These are phyloP conservation scores for Mycena filopes DNA, from an alignment of 768 basidiomycete genomes.

Conservation along the genomic window DNA sequence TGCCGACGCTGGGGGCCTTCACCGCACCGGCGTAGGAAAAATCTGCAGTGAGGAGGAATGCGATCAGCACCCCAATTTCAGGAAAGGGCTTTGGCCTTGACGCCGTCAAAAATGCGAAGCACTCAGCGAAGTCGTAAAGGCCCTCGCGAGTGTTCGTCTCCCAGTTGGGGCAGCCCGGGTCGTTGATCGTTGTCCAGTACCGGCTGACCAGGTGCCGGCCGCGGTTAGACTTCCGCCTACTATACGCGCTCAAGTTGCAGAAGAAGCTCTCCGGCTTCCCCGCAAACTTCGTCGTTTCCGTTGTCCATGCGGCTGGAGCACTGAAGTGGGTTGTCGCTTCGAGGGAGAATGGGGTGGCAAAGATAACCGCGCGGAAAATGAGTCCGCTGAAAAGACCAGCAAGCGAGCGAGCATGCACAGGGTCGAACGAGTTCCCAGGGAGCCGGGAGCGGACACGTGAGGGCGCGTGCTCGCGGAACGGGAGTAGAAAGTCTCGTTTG, in stretches of 20 bases:
- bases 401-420: not conserved
- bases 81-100: not conserved
- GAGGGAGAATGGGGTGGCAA: not conserved
- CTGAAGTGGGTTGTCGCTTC: not conserved
- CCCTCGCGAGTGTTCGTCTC: not conserved
- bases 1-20: not conserved
- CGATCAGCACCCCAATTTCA: not conserved
- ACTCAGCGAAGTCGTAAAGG: not conserved
- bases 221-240: conserved; percentile 1
- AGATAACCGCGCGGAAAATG: not conserved
- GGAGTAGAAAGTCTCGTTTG: not conserved
- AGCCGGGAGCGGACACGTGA: not conserved
- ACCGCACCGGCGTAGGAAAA: conserved; percentile 7
- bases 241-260: conserved; percentile 12
- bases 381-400: conserved; percentile 10
- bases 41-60: conserved; percentile 3
- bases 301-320: not conserved
- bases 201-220: not conserved
- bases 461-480: conserved; percentile 16
- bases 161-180: conserved; percentile 3
- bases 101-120: conserved; percentile 4
- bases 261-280: not conserved
- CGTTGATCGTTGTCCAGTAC: conserved; percentile 2
- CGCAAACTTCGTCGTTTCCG: not conserved
- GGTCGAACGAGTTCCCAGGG: not conserved